These are phyloP conservation scores for Margaritispora aquatica DNA, from an alignment of 495 filamentous ascomycete genomes.

Conservation along the genomic window DNA sequence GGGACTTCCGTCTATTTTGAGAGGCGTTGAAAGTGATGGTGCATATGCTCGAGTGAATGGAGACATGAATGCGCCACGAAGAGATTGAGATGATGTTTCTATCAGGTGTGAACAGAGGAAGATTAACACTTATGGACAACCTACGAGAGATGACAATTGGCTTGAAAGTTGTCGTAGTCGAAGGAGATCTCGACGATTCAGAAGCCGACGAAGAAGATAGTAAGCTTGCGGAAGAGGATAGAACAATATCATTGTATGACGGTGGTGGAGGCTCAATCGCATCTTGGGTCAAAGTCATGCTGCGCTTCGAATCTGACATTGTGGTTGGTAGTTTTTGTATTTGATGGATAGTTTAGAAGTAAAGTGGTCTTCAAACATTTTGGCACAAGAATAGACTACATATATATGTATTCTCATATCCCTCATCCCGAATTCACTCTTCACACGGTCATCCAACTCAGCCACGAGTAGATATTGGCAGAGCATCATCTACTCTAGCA, in stretches of 20 bases:
- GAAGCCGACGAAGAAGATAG: neutral
- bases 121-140: neutral
- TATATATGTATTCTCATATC: too few relatives aligned
- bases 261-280: neutral
- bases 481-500: neutral
- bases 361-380: too few relatives aligned
- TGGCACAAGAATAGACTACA: too few relatives aligned
- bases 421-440: too few relatives aligned
- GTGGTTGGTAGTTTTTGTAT: neutral
- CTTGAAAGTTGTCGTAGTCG: neutral
- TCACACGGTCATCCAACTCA: too few relatives aligned
- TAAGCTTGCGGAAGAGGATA: neutral
- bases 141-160: conserved; percentile 9
- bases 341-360: too few relatives aligned
- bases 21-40: neutral
- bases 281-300: neutral
- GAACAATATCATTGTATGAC: neutral
- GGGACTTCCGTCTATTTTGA: neutral
- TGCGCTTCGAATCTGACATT: neutral
- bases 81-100: neutral
- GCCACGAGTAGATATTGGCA: neutral
- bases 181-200: neutral
- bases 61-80: neutral
- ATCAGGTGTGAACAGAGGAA: neutral
- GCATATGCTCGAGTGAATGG: conserved; percentile 2